Evolutionary conservation across 495 filamentous ascomycete species (phyloP), one percentile per base, ranked within the genome.

Genomic region (Staphylotrichum tortipilum): DNA sequence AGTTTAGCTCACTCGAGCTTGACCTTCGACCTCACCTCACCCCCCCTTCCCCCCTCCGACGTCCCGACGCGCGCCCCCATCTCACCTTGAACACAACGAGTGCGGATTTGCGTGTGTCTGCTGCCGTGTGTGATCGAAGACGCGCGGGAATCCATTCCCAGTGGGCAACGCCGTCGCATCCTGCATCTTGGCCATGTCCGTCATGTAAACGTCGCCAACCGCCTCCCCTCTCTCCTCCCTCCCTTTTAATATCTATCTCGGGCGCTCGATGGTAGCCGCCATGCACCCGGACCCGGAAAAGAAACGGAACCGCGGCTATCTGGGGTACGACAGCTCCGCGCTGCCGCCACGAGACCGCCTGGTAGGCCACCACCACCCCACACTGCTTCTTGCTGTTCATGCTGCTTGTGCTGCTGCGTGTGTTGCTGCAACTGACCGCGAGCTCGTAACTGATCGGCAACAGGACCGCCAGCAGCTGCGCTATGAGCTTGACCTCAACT

Each of bases 401-500:
- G n/a, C n/a, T n/a, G n/a, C n/a, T n/a, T n/a, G n/a, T 17, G 31
- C 17, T 31, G 8, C 7, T 26, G 17, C n/a, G n/a, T n/a, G n/a
- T n/a, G n/a, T n/a, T n/a, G n/a, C n/a, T n/a, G n/a, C n/a, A n/a
- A 17, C n/a, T 21, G 26, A 14, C 10, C 5, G 12, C 30, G 36
- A 22, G 47, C 14, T 33, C 41, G 40, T 57, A 34, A 44, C 33
- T n/a, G 3, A 14, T 17, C 3, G 34, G 7, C 17, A 9, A 19
- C 39, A 64, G 61, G 65, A 66, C 44, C 65, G 65, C 38, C 55
- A 60, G 22, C 65, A 68, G 26, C 37, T 68, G 23, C 61, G 65
- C 19, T 66, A 64, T 42, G 61, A 66, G 39, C 57, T 68, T 17
- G 61, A 68, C 38, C 59, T 68, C 28, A 68, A 68, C 45, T 63